These are phyloP conservation scores for Arthrobotrys megalospora DNA, from an alignment of 2,329 filamentous ascomycete species.

Conservation along the genomic window DNA sequence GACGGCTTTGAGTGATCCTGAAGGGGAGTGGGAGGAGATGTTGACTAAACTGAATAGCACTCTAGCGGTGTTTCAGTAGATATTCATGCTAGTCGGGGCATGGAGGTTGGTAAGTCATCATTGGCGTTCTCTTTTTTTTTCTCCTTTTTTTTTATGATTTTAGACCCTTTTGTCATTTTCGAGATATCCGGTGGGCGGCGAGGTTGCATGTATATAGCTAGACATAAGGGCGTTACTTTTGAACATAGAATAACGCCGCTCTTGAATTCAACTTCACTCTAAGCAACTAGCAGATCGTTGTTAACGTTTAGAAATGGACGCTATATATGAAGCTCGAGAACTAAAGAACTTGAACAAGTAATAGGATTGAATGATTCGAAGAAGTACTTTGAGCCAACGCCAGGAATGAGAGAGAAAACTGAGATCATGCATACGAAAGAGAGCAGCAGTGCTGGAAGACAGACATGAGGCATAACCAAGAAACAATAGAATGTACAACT, in stretches of 20 bases:
- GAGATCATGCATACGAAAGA: conserved; percentile 28
- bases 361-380: conserved; percentile 7
- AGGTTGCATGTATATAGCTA: conserved; percentile 20
- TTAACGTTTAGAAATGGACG: neutral
- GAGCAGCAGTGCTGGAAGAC: neutral
- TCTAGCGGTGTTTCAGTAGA: conserved; percentile 48
- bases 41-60: conserved; percentile 75
- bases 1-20: conserved; percentile 83
- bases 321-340: neutral
- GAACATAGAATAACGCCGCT: conserved; percentile 21
- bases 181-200: conserved; percentile 19
- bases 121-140: conserved; percentile 10
- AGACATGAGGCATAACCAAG: conserved; percentile 1
- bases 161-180: conserved; percentile 14
- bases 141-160: neutral
- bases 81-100: too few species aligned
- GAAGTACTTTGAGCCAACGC: conserved; percentile 42
- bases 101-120: neutral
- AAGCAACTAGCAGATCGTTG: neutral
- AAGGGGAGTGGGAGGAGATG: conserved; percentile 93
- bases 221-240: conserved; percentile 15
- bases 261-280: conserved; percentile 33
- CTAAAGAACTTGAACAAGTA: neutral
- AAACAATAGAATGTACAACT: conserved; percentile 52
- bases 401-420: conserved; percentile 20